These are phyloP conservation scores for Paracorniculantispora psalliotae DNA, from an alignment of 2,329 filamentous ascomycete species.

Conservation along the genomic window DNA sequence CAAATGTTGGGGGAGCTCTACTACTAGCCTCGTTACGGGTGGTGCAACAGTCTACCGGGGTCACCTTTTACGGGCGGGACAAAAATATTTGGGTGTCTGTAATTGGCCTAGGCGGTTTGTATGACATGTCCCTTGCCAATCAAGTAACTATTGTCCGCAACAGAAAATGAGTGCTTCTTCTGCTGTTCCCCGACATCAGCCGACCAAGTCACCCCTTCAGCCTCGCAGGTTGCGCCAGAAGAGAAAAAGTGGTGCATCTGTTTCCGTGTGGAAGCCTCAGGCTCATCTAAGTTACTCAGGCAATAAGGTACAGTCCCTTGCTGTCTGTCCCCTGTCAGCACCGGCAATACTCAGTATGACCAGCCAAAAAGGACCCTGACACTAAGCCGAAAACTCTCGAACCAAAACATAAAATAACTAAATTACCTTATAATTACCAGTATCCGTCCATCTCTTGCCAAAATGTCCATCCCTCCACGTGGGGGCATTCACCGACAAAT, in stretches of 20 bases:
- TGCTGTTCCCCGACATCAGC: not conserved
- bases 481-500: not conserved
- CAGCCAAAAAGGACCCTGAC: not conserved
- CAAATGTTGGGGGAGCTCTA: conserved; percentile 7
- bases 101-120: not conserved
- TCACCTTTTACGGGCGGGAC: not conserved
- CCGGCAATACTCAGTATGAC: not conserved
- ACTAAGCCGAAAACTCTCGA: not conserved
- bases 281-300: too few relatives aligned
- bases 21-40: too few relatives aligned
- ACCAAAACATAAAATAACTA: not conserved
- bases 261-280: too few relatives aligned
- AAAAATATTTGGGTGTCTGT: not conserved
- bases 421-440: not conserved
- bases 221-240: not conserved
- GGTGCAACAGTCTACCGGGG: too few relatives aligned
- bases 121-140: too few relatives aligned
- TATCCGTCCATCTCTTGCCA: not conserved
- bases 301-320: too few relatives aligned
- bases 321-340: too few relatives aligned
- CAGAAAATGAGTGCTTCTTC: too few relatives aligned
- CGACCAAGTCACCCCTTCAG: not conserved
- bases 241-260: not conserved
- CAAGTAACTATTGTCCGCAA: too few relatives aligned
- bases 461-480: conserved; percentile 3